Percentiles rank a stretch among this genome's conserved stretches.
Evolutionary conservation across 768 basidiomycete species (phyloP).

Genomic region (Panaeolus papilionaceus): DNA sequence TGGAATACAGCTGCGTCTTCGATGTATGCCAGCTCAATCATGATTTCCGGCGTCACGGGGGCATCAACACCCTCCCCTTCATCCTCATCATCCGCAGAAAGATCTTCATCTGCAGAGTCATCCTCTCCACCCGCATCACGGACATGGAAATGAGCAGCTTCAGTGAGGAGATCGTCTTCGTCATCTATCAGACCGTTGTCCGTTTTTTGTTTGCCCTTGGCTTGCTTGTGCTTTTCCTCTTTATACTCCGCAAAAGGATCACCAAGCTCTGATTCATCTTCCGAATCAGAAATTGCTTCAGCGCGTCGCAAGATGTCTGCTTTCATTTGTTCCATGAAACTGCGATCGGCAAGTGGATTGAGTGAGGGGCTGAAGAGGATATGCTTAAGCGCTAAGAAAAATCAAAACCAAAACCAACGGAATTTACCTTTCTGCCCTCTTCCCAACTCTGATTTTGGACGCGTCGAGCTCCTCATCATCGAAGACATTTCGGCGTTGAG

Average conservation of each 20-base stretch:
- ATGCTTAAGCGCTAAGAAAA: background rate
- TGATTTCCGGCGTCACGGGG: conserved; percentile 55
- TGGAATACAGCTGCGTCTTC: conserved; percentile 78
- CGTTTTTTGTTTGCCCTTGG: conserved; percentile 33
- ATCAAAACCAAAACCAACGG: conserved; percentile 21
- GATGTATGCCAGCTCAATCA: conserved; percentile 81
- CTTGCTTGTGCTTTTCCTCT: conserved; percentile 26
- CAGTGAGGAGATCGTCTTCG: conserved; percentile 35
- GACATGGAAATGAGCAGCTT: conserved; percentile 35
- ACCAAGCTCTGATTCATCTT: conserved; percentile 44
- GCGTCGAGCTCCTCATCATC: conserved; percentile 76
- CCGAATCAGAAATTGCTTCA: conserved; percentile 69
- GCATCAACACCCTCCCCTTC: conserved; percentile 40
- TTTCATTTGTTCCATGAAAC: conserved; percentile 78
- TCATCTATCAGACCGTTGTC: conserved; percentile 19
- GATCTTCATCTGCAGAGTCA: conserved; percentile 39
- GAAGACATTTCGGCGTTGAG: conserved; percentile 74
- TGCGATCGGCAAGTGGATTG: conserved; percentile 53
- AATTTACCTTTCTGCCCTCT: conserved; percentile 54
- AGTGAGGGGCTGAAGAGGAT: conserved; percentile 43
- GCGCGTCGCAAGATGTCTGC: conserved; percentile 80
- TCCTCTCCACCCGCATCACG: conserved; percentile 63
- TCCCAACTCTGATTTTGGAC: conserved; percentile 63
- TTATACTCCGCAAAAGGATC: conserved; percentile 21
- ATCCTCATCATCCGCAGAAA: conserved; percentile 32